phyloP scores from a whole-genome alignment of 305 asterid species.

The Fraxinus sp. region DNA sequence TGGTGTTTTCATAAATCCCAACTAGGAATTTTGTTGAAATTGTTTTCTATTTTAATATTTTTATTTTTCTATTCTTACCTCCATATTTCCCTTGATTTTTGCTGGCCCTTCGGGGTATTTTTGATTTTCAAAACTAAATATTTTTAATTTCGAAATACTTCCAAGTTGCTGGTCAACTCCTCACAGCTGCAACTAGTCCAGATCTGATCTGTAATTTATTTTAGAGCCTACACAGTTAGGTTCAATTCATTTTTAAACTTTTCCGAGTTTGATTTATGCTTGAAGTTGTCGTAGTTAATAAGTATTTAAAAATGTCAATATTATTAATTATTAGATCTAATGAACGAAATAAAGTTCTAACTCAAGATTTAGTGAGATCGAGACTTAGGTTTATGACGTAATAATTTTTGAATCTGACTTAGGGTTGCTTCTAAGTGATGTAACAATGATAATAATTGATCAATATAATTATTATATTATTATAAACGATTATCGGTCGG shows the following conservation, averaged over 20 bases:
- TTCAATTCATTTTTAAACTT: not conserved
- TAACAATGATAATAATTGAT: not conserved
- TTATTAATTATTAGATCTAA: not conserved
- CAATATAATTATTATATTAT: not conserved
- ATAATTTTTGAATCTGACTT: not conserved
- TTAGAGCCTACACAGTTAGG: not conserved
- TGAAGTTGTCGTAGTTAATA: not conserved
- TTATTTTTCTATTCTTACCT: not conserved
- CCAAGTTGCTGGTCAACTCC: not conserved
- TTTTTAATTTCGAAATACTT: not conserved
- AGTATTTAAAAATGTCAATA: not conserved
- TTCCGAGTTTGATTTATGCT: not conserved
- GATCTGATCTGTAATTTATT: not conserved
- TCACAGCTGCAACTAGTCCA: not conserved
- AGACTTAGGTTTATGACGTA: not conserved
- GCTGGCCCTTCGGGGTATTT: not conserved
- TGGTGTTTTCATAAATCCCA: constrained; percentile 10
- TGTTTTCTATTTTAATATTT: not conserved
- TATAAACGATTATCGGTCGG: not conserved
- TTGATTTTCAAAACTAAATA: not conserved
- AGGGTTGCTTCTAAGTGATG: constrained; percentile 9
- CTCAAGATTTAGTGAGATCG: not conserved
- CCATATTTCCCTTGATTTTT: not conserved
- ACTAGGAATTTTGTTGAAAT: not conserved
- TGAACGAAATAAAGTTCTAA: not conserved